Percentiles rank a stretch among this genome's conserved stretches.
These are phyloP conservation scores for Metschnikowia similis DNA, from an alignment of 805 yeast species.

Conservation along the genomic window DNA sequence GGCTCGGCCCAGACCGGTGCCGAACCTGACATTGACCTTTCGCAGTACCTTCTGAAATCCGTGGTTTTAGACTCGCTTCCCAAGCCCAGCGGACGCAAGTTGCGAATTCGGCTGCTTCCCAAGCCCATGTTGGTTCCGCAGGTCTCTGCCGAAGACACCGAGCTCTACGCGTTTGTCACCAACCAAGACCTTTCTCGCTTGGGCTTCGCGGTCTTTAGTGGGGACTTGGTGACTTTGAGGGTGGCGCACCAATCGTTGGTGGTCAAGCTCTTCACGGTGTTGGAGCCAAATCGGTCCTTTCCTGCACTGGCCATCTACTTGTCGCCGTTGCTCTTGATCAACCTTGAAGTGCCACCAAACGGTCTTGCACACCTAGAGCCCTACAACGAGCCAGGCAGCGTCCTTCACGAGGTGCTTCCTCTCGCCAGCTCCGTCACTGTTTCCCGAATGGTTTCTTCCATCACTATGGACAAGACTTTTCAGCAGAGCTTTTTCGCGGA, in stretches of 20 bases:
- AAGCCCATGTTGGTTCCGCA: constrained; percentile 23
- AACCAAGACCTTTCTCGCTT: constrained; percentile 45
- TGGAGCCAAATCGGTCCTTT: constrained; percentile 54
- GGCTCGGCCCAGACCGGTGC: background rate
- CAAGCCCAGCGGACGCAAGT: background rate
- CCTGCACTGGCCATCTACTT: constrained; percentile 41
- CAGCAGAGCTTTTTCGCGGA: constrained; percentile 61
- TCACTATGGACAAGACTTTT: constrained; percentile 57
- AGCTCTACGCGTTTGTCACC: constrained; percentile 39
- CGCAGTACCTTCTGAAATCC: constrained; percentile 30
- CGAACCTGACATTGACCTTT: constrained; percentile 24
- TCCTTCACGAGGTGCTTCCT: constrained; percentile 31
- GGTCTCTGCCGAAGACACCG: constrained; percentile 30
- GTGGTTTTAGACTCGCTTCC: constrained; percentile 17
- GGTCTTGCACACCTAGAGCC: constrained; percentile 20
- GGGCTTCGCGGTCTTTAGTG: constrained; percentile 62
- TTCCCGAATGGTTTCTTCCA: constrained; percentile 64
- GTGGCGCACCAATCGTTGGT: constrained; percentile 11
- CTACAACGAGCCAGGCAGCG: constrained; percentile 4
- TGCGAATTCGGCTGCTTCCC: constrained; percentile 28
- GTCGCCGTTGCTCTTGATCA: constrained; percentile 59
- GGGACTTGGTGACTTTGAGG: constrained; percentile 51
- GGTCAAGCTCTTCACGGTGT: constrained; percentile 52
- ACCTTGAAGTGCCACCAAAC: constrained; percentile 35
- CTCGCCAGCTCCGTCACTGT: constrained; percentile 62